These are phyloP conservation scores for Russula ochroleuca DNA, from an alignment of 768 basidiomycete genomes.

Conservation along the genomic window DNA sequence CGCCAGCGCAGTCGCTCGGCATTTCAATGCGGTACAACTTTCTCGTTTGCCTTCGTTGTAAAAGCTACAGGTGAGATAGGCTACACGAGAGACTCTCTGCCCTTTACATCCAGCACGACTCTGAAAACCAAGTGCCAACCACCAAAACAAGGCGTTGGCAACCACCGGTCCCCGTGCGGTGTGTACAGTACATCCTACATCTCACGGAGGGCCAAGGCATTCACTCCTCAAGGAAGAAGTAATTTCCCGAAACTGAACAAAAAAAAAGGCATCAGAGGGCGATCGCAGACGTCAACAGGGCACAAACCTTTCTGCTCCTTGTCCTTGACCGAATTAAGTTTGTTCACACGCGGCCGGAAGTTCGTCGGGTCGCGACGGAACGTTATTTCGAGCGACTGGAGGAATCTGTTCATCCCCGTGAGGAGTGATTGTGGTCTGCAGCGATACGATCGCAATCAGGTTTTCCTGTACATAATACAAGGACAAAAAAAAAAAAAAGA, in stretches of 20 bases:
- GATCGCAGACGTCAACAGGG: constrained; percentile 14
- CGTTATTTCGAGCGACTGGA: constrained; percentile 93
- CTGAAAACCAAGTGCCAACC: background rate
- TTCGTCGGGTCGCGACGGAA: constrained; percentile 98
- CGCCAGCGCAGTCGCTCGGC: background rate
- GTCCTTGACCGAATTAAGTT: constrained; percentile 79
- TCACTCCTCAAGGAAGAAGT: constrained; percentile 90
- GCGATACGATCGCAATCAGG: background rate
- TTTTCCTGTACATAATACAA: background rate
- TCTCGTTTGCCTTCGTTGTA: constrained; percentile 3
- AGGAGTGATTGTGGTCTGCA: constrained; percentile 88
- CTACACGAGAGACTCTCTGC: constrained; percentile 8
- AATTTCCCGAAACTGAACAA: constrained; percentile 66
- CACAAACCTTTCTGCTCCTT: constrained; percentile 76
- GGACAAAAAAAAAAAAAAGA: constrained; percentile 26
- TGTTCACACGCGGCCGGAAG: constrained; percentile 86
- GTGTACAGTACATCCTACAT: background rate
- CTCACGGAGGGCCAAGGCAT: background rate
- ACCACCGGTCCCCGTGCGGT: background rate
- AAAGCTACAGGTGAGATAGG: constrained; percentile 17
- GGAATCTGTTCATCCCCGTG: constrained; percentile 97
- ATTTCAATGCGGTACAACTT: background rate
- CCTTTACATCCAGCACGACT: background rate
- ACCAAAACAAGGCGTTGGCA: background rate
- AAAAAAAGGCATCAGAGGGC: constrained; percentile 9